Evolutionary conservation across 2,329 filamentous ascomycete genomes (phyloP).

Genomic region (Trichophyton rubrum): DNA sequence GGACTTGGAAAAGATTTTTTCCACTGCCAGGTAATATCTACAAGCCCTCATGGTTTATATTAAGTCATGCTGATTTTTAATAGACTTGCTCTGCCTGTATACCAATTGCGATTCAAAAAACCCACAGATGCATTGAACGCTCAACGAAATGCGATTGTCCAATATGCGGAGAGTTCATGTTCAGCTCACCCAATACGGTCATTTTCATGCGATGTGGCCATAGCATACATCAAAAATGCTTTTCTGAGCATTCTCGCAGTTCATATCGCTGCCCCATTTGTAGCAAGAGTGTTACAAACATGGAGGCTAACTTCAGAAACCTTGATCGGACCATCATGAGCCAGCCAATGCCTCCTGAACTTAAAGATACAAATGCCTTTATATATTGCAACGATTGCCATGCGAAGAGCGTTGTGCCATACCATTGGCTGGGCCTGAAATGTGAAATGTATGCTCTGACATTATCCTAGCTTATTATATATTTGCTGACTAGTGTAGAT

Average conservation of each 20-base stretch:
- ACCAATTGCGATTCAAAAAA: constrained; percentile 68
- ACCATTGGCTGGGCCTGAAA: constrained; percentile 91
- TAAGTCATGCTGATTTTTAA: constrained; percentile 17
- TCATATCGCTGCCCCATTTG: constrained; percentile 96
- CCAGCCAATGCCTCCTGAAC: constrained; percentile 87
- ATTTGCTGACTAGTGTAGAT: constrained; percentile 18
- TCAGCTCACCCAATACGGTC: constrained; percentile 75
- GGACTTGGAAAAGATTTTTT: constrained; percentile 90
- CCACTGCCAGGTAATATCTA: constrained; percentile 69
- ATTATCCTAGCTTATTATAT: background rate
- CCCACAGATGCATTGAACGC: constrained; percentile 87
- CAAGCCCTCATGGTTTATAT: background rate
- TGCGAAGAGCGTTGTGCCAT: constrained; percentile 70
- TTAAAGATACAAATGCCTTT: constrained; percentile 63
- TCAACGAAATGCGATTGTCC: constrained; percentile 93
- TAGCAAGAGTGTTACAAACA: constrained; percentile 91
- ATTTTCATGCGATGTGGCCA: constrained; percentile 94
- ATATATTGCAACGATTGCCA: constrained; percentile 93
- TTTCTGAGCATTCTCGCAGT: constrained; percentile 71
- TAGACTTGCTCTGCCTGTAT: constrained; percentile 90
- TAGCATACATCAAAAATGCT: constrained; percentile 84
- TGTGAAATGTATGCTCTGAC: constrained; percentile 46
- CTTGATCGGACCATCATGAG: constrained; percentile 73
- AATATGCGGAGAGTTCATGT: constrained; percentile 93
- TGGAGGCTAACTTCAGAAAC: constrained; percentile 90